Base-by-base conservation (phyloP, 441 rosid species). In the Lepidium campestre region DNA sequence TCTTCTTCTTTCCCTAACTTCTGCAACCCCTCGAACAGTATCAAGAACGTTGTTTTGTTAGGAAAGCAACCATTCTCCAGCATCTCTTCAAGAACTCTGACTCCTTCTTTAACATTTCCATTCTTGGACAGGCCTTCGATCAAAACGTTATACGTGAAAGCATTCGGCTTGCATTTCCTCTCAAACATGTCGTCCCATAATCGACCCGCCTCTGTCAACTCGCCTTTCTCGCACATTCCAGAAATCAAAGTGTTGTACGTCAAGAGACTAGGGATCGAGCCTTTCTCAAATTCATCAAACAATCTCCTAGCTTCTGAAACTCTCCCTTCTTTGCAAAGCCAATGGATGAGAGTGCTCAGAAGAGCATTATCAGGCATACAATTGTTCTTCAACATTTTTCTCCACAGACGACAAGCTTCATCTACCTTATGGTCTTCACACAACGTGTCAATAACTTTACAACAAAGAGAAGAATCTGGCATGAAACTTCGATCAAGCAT, bases 121-220 rank as follows among this genome's bases (percentile, higher is more conserved):
- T 57, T 75, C 72, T 77, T 79, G 6, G 81, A 80, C 36, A 91
- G 85, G 3, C 96, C 93, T 50, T 78, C 82, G 19, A 91, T 85
- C 80, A 91, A 73, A 75, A 86, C 77, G 53, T 83, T 87, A 67
- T 86, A 86, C 0, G 95, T 84, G 56, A 92, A 87, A 44, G 87
- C 95, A 75, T 82, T 92, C 1, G 93, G 96, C 67, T 64, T 77
- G 55, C 85, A 79, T 10, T 85, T 81, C 73, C 85, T 92, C 77
- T 92, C 98, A 57, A 85, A 80, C 98, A 92, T 92, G 48, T 86
- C 83, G 71, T 92, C 98, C 98, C 98, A 92, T 69, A 92, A 58
- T 56, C 74, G 79, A 60, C 90, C 95, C 0, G 85, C 93, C 76
- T 89, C 91, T 10, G 73, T 77, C 77, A 92, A 59, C 73, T 85